Percentiles rank a stretch among this genome's conserved stretches.
Conservation (phyloP, 2,329 filamentous ascomycete species). For the Ascochyta rabiei region DNA sequence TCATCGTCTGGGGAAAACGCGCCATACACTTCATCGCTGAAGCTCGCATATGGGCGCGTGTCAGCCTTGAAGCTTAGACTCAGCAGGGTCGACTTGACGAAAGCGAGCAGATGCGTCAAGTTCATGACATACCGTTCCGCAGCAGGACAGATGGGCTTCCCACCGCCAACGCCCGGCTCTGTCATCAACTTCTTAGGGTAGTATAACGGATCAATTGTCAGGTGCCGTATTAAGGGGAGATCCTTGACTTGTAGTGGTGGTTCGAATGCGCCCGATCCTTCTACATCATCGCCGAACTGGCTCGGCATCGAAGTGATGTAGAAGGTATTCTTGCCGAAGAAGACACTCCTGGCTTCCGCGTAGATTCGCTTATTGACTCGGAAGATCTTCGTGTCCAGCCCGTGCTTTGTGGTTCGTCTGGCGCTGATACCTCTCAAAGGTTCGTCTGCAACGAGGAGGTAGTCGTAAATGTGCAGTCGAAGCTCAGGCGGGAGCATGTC, state of each 20-base stretch:
- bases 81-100: slow-evolving; percentile 17
- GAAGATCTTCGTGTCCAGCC: slow-evolving; percentile 46
- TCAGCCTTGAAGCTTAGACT: slow-evolving; percentile 24
- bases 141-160: slow-evolving; percentile 24
- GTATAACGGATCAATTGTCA: slow-evolving; percentile 39
- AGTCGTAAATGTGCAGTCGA: slow-evolving; percentile 37
- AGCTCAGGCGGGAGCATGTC: slow-evolving; percentile 39
- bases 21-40: slow-evolving; percentile 3
- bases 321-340: slow-evolving; percentile 52
- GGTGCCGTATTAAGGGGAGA: slow-evolving; percentile 30
- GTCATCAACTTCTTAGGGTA: slow-evolving; percentile 18
- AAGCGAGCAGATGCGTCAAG: slow-evolving; percentile 21
- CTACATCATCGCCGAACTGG: neutral
- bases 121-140: slow-evolving; percentile 33
- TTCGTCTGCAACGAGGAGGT: slow-evolving; percentile 29
- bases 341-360: slow-evolving; percentile 49
- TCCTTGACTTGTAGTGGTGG: slow-evolving; percentile 32
- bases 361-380: slow-evolving; percentile 48
- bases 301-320: slow-evolving; percentile 27
- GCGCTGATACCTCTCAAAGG: slow-evolving; percentile 31
- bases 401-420: slow-evolving; percentile 32
- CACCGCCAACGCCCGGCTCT: neutral
- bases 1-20: neutral
- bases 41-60: slow-evolving; percentile 17
- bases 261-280: slow-evolving; percentile 30